These are phyloP conservation scores for Tieghemostelium lacteum DNA, from an alignment of 78 protist species.

Conservation along the genomic window DNA sequence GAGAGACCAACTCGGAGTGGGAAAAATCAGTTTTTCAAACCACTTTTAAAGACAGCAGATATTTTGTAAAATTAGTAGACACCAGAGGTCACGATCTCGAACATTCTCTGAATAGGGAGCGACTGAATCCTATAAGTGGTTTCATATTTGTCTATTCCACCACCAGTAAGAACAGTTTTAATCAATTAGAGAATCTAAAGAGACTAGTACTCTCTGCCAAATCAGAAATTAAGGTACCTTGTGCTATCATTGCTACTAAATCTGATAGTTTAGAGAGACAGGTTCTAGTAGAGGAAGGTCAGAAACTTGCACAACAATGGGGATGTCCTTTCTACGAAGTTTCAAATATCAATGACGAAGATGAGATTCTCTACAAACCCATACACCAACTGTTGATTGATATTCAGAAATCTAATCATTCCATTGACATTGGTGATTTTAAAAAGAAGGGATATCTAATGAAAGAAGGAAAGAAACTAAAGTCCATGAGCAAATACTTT, in stretches of 20 bases:
- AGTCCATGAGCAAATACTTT: conserved; percentile 57
- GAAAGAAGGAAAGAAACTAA: conserved; percentile 59
- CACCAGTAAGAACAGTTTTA: conserved; percentile 16
- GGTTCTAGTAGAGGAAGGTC: conserved; percentile 49
- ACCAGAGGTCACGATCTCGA: conserved; percentile 45
- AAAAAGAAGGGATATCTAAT: conserved; percentile 66
- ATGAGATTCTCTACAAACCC: conserved; percentile 11
- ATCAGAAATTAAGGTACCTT: conserved; percentile 16
- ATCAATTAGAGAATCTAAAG: conserved; percentile 7
- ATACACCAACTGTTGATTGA: conserved; percentile 19
- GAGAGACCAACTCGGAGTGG: conserved; percentile 70
- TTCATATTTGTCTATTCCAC: conserved; percentile 41
- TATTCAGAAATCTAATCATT: background rate
- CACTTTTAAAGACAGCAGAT: conserved; percentile 25
- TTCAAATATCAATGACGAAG: conserved; percentile 9
- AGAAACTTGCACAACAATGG: conserved; percentile 37
- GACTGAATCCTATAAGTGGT: background rate
- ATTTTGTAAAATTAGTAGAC: conserved; percentile 28
- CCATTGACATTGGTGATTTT: conserved; percentile 36
- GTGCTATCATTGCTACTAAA: conserved; percentile 35
- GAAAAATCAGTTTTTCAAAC: conserved; percentile 17
- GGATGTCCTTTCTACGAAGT: conserved; percentile 62
- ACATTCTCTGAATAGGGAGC: conserved; percentile 21
- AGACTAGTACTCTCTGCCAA: conserved; percentile 7
- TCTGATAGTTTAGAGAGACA: conserved; percentile 53